Conservation (phyloP, 805 yeast genomes). For the Saccharomycopsis synnaedendra region DNA sequence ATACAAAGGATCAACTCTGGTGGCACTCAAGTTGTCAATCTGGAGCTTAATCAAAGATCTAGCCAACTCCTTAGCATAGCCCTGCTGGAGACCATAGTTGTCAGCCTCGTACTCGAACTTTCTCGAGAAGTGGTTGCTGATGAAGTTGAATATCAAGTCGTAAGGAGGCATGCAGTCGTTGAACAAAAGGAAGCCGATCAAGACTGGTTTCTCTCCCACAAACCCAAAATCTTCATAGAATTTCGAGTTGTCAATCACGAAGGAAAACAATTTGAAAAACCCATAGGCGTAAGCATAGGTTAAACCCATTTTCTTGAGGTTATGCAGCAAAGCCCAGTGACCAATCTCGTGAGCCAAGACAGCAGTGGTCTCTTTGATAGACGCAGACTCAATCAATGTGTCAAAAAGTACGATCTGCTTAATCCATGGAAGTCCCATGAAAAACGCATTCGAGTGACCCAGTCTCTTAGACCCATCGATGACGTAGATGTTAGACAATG, state of each 20-base stretch:
- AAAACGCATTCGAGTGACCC: constrained; percentile 93
- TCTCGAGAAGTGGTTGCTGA: constrained; percentile 64
- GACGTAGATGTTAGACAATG: constrained; percentile 74
- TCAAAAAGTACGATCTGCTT: constrained; percentile 92
- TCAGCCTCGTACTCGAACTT: constrained; percentile 92
- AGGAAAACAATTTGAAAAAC: constrained; percentile 64
- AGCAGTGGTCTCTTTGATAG: constrained; percentile 76
- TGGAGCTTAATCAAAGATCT: constrained; percentile 65
- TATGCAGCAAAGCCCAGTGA: constrained; percentile 90
- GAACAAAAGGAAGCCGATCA: constrained; percentile 76
- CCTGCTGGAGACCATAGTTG: constrained; percentile 65
- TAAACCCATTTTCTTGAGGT: constrained; percentile 59
- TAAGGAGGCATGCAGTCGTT: constrained; percentile 70
- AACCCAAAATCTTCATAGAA: constrained; percentile 77
- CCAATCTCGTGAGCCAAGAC: constrained; percentile 98
- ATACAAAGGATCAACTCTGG: constrained; percentile 83
- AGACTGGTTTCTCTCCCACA: constrained; percentile 47
- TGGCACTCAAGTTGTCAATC: constrained; percentile 71
- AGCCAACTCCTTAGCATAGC: constrained; percentile 58
- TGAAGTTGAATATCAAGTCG: constrained; percentile 56
- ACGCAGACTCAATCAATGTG: constrained; percentile 72
- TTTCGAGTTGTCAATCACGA: constrained; percentile 69
- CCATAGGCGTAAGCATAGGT: constrained; percentile 54
- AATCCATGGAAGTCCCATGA: constrained; percentile 93
- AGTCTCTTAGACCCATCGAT: constrained; percentile 97